phyloP scores from a whole-genome alignment of 2,329 filamentous ascomycete genomes.

The Fusarium metavorans region DNA sequence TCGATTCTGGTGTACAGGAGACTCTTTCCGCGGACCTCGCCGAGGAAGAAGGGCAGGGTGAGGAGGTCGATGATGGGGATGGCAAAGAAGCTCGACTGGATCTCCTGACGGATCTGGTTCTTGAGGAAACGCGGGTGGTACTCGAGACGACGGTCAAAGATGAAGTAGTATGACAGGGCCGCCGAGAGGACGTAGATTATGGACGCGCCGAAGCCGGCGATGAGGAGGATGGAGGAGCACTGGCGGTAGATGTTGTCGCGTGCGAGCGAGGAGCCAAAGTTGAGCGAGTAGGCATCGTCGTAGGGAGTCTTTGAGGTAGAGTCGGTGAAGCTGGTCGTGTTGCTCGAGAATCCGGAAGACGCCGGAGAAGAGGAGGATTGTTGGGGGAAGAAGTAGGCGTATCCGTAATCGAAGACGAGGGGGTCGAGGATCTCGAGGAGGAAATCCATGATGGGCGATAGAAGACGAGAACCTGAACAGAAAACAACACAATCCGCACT shows the following conservation, averaged over 20 bases:
- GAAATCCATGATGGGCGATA: constrained; percentile 49
- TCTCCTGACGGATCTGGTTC: constrained; percentile 60
- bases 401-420: constrained; percentile 55
- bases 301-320: constrained; percentile 17
- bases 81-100: constrained; percentile 55
- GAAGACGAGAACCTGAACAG: background rate
- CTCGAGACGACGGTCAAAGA: constrained; percentile 63
- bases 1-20: constrained; percentile 54
- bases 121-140: constrained; percentile 61
- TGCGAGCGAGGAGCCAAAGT: constrained; percentile 48
- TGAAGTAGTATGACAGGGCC: constrained; percentile 77
- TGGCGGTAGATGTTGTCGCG: constrained; percentile 58
- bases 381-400: constrained; percentile 53
- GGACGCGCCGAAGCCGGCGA: constrained; percentile 55
- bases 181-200: constrained; percentile 74
- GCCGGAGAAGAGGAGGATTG: constrained; percentile 19
- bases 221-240: constrained; percentile 51
- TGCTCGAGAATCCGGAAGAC: constrained; percentile 11
- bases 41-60: constrained; percentile 59
- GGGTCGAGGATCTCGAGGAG: constrained; percentile 57
- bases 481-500: background rate
- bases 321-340: constrained; percentile 29
- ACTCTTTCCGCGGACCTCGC: constrained; percentile 60
- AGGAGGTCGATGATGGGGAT: constrained; percentile 59
- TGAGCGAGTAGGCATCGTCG: constrained; percentile 32